Base-by-base conservation (phyloP, 2,329 filamentous ascomycete species). In the Aureobasidium leucospermi region DNA sequence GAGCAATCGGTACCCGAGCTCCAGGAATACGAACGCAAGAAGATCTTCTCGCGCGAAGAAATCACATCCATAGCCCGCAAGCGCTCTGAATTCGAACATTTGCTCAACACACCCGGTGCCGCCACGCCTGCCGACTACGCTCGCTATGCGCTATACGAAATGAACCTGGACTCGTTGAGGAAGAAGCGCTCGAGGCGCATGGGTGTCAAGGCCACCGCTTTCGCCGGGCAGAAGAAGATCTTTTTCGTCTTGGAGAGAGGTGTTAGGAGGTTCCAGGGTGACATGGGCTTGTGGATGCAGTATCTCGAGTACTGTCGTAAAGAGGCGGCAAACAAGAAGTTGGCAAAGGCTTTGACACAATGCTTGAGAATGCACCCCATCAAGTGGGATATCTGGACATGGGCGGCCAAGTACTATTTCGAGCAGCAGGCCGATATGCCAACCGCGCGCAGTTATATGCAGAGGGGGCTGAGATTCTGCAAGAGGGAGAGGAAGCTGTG, bases 1-100 rank as follows among this genome's bases (percentile, higher is more conserved):
- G 94, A 99, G 78, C 88, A 93, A 66, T 88, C 89, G 2, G 89
- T 96, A 45, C 90, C 92, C 15, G 92, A 97, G 73, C 82, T 99
- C 60, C 90, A 91, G 63, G 91, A 96, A 68, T 95, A 90, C 73
- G 89, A 96, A 74, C 84, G 89, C 65, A 96, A 96, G 74, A 87
- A 90, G 67, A 88, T 99, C 66, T 99, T 99, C 76, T 84, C 82
- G 23, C 67, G 94, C 85, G 89, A 95, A 65, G 93, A 99, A 73
- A 96, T 99, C 71, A 83, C 85, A 63, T 87, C 87, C 47, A 91
- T 99, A 65, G 87, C 95, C 56, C 86, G 87, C 70, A 96, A 94
- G 73, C 86, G 94, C 67, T 96, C 90, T 69, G 89, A 95, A 67
- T 95, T 92, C 71, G 94, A 99, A 73, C 93, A 96, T 75, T 88